phyloP scores from a whole-genome alignment of 805 yeast genomes.

The Lachancea dasiensis region DNA sequence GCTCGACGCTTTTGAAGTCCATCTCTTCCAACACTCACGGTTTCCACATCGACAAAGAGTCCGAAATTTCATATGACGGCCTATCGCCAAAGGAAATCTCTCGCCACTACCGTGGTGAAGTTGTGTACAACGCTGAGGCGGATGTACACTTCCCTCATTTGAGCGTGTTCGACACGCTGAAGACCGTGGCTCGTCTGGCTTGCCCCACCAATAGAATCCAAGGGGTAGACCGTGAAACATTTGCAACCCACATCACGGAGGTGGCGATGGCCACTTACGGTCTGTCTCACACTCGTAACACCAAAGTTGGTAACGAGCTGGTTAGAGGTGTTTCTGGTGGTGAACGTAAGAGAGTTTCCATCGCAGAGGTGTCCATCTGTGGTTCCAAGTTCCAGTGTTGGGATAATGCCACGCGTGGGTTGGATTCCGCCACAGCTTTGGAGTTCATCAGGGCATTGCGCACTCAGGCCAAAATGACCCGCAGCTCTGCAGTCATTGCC shows the following conservation, averaged over 20 bases:
- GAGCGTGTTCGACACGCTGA: slow-evolving; percentile 59
- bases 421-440: slow-evolving; percentile 78
- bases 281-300: slow-evolving; percentile 50
- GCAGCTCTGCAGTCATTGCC: slow-evolving; percentile 57
- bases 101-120: slow-evolving; percentile 58
- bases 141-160: slow-evolving; percentile 65
- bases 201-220: slow-evolving; percentile 57
- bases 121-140: slow-evolving; percentile 61
- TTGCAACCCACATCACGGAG: slow-evolving; percentile 47
- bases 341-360: slow-evolving; percentile 78
- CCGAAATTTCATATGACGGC: slow-evolving; percentile 49
- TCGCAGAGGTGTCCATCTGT: slow-evolving; percentile 68
- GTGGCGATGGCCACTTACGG: slow-evolving; percentile 55
- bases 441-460: slow-evolving; percentile 66
- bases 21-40: slow-evolving; percentile 56
- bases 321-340: slow-evolving; percentile 80
- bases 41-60: slow-evolving; percentile 42
- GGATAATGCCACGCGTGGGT: slow-evolving; percentile 83
- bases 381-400: slow-evolving; percentile 62
- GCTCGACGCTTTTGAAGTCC: slow-evolving; percentile 60
- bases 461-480: slow-evolving; percentile 48
- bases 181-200: slow-evolving; percentile 55
- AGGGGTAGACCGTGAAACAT: slow-evolving; percentile 53
- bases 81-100: slow-evolving; percentile 45
- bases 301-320: slow-evolving; percentile 56